Evolutionary conservation across 78 protist species (phyloP).

Genomic region (Paratrimastix pyriformis): DNA sequence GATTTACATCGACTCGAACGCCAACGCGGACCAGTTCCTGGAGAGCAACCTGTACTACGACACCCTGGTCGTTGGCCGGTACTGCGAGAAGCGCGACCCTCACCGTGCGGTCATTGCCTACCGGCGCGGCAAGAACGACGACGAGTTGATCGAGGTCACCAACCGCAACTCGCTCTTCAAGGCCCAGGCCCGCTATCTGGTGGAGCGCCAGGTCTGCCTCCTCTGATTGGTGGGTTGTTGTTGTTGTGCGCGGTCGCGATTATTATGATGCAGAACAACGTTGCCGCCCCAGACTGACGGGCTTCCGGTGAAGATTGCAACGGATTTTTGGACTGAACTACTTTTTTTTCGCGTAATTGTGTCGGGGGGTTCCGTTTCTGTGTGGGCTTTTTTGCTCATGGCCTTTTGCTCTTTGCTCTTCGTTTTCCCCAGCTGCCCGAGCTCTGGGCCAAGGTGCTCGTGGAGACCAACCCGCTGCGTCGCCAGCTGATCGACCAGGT

Average conservation of each 20-base stretch:
- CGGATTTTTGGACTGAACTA: too few species aligned
- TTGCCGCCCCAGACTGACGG: too few species aligned
- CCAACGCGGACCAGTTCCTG: slow-evolving; percentile 84
- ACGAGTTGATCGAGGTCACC: slow-evolving; percentile 86
- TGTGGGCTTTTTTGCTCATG: too few species aligned
- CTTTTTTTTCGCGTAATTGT: too few species aligned
- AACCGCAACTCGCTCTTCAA: slow-evolving; percentile 86
- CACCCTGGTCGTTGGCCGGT: slow-evolving; percentile 70
- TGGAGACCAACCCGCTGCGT: slow-evolving; percentile 67
- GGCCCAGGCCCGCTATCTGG: slow-evolving; percentile 88
- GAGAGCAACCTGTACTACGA: slow-evolving; percentile 63
- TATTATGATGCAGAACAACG: too few species aligned
- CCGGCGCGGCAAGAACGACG: slow-evolving; percentile 79
- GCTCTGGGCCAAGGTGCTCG: slow-evolving; percentile 88
- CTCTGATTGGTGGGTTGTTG: too few species aligned
- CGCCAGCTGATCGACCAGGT: slow-evolving; percentile 60
- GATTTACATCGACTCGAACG: slow-evolving; percentile 86
- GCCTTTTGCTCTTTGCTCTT: too few species aligned
- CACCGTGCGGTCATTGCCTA: slow-evolving; percentile 51
- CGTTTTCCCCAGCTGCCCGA: too few species aligned
- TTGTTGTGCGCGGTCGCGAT: too few species aligned
- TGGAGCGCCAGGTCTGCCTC: slow-evolving; percentile 86
- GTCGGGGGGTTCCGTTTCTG: too few species aligned
- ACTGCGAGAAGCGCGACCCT: slow-evolving; percentile 98
- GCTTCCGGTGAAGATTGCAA: too few species aligned